Evolutionary conservation across 495 filamentous ascomycete species (phyloP).

Genomic region (Podospora pseudopauciseta): DNA sequence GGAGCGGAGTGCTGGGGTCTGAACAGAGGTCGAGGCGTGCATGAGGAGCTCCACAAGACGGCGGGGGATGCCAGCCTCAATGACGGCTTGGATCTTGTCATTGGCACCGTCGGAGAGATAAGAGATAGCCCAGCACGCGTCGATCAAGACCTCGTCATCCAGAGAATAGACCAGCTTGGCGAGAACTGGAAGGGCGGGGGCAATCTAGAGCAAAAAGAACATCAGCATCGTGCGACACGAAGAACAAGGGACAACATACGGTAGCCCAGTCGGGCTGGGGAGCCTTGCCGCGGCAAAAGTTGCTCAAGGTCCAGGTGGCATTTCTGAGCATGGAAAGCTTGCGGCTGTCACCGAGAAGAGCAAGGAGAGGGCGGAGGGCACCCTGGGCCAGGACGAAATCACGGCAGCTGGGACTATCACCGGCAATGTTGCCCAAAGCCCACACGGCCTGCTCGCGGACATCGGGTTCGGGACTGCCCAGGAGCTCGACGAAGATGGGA

Average conservation of each 20-base stretch:
- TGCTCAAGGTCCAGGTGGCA: constrained; percentile 98
- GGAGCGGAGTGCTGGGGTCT: constrained; percentile 94
- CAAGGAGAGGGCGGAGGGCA: constrained; percentile 83
- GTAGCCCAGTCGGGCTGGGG: constrained; percentile 98
- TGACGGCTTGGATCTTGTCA: constrained; percentile 99
- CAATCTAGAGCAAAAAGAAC: constrained; percentile 58
- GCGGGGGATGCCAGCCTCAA: constrained; percentile 96
- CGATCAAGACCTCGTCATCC: constrained; percentile 97
- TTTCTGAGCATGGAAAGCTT: constrained; percentile 99
- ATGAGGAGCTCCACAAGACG: constrained; percentile 96
- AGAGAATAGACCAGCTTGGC: constrained; percentile 97
- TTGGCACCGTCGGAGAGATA: constrained; percentile 99
- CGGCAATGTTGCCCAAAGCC: constrained; percentile 98
- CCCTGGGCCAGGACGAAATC: constrained; percentile 91
- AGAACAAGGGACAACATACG: constrained; percentile 53
- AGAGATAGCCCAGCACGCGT: constrained; percentile 99
- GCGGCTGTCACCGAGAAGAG: constrained; percentile 90
- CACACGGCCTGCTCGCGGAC: constrained; percentile 98
- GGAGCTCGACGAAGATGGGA: constrained; percentile 95
- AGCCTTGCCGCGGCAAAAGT: constrained; percentile 99
- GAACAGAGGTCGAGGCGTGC: constrained; percentile 98
- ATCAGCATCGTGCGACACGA: constrained; percentile 25
- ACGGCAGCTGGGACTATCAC: constrained; percentile 94
- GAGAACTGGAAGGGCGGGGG: constrained; percentile 92
- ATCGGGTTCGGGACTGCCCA: constrained; percentile 94